Conservation (phyloP, 2,329 filamentous ascomycete genomes). For the Botryosphaeria dothidea region DNA sequence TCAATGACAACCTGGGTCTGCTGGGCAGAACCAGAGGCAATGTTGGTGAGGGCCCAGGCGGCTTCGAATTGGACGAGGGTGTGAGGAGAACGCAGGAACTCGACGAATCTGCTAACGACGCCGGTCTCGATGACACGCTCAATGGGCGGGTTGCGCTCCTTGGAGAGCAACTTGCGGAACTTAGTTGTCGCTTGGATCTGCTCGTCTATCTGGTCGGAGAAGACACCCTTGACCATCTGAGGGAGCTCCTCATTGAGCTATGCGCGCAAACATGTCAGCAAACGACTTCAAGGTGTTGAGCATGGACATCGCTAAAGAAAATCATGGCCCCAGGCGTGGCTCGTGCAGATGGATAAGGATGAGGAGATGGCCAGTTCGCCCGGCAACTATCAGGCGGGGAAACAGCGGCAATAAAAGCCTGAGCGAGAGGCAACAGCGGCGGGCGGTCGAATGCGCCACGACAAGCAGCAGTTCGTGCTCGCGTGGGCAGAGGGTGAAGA, state of each 20-base stretch:
- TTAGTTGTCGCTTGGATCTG: constrained; percentile 98
- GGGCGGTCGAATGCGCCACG: background rate
- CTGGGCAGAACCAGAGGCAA: constrained; percentile 92
- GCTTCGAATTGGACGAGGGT: constrained; percentile 99
- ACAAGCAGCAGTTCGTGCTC: background rate
- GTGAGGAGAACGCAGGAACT: constrained; percentile 96
- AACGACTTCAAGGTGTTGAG: background rate
- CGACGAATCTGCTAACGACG: constrained; percentile 94
- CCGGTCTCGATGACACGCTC: constrained; percentile 99
- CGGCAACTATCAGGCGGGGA: constrained; percentile 16
- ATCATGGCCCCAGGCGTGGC: constrained; percentile 19
- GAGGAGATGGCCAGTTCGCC: constrained; percentile 21
- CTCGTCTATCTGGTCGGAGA: constrained; percentile 96
- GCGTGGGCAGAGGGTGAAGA: background rate
- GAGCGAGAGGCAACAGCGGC: constrained; percentile 1
- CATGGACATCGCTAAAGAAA: constrained; percentile 1
- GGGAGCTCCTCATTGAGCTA: constrained; percentile 97
- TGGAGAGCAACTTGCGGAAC: constrained; percentile 96
- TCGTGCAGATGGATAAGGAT: constrained; percentile 22
- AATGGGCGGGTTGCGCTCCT: constrained; percentile 98
- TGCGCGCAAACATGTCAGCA: background rate
- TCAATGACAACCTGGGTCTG: constrained; percentile 99
- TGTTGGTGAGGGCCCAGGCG: constrained; percentile 98
- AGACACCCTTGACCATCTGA: constrained; percentile 96
- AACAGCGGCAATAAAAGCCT: constrained; percentile 19